phyloP scores from a whole-genome alignment of 768 basidiomycete genomes.

The Cytidiella melzeri region DNA sequence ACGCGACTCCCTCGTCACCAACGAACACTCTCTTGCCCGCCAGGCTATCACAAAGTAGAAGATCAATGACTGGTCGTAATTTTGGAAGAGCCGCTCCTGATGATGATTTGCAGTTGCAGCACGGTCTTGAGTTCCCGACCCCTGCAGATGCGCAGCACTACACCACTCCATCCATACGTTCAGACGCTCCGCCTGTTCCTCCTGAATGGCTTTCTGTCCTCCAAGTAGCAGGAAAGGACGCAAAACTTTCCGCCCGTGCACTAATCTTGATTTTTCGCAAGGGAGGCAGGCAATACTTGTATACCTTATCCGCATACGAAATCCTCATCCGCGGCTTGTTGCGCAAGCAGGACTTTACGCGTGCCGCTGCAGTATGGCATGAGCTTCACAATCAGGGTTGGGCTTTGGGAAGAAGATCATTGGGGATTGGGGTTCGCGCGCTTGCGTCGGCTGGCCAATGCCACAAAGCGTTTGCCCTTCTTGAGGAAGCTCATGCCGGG shows the following conservation, averaged over 20 bases:
- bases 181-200: neutral
- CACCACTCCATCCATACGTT: neutral
- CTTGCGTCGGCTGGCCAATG: conserved; percentile 37
- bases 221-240: neutral
- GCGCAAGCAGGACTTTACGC: conserved; percentile 32
- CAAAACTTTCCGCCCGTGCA: neutral
- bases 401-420: conserved; percentile 40
- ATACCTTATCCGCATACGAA: conserved; percentile 42
- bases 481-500: conserved; percentile 33
- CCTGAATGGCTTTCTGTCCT: conserved; percentile 6
- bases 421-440: conserved; percentile 46
- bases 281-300: conserved; percentile 28
- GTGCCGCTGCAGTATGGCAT: conserved; percentile 33
- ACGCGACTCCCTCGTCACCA: neutral
- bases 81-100: neutral
- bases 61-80: neutral
- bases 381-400: conserved; percentile 12
- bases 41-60: neutral
- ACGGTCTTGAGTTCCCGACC: too few relatives aligned
- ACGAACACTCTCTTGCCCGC: neutral
- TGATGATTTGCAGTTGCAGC: neutral
- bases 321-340: conserved; percentile 49
- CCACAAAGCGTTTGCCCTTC: conserved; percentile 40
- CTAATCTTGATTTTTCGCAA: conserved; percentile 30
- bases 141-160: neutral